phyloP scores from a whole-genome alignment of 352 stramenopile genomes.

The Thraustochytrium sp. region DNA sequence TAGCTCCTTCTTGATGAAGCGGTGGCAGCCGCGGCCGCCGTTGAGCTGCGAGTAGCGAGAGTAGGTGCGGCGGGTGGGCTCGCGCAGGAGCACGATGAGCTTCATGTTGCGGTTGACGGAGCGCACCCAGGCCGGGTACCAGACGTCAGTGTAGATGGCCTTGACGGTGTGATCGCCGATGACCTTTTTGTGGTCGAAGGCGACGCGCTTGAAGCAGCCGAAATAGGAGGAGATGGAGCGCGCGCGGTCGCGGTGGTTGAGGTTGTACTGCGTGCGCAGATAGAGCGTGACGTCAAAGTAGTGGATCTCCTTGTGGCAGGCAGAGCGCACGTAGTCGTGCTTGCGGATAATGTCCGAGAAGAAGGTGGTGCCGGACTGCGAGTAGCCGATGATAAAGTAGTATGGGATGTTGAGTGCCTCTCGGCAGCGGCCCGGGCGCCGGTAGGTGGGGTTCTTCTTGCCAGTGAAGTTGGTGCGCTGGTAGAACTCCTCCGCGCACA shows the following conservation, averaged over 20 bases:
- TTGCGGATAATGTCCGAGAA: constrained; percentile 8
- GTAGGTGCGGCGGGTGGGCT: background rate
- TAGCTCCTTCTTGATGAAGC: background rate
- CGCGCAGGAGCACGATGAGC: background rate
- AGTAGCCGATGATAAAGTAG: constrained; percentile 37
- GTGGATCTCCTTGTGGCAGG: constrained; percentile 15
- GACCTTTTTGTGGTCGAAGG: background rate
- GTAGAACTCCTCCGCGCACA: background rate
- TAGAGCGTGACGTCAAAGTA: constrained; percentile 26
- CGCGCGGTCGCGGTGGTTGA: background rate
- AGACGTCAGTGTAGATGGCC: constrained; percentile 17
- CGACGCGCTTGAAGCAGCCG: background rate
- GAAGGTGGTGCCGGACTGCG: constrained; percentile 5
- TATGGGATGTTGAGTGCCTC: background rate
- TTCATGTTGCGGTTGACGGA: constrained; percentile 23
- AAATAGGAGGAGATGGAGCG: background rate
- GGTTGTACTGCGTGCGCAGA: background rate
- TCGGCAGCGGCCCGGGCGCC: background rate
- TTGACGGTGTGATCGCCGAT: constrained; percentile 35
- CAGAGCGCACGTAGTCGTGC: background rate
- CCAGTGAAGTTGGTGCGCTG: background rate
- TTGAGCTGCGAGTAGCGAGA: background rate
- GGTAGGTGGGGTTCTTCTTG: background rate
- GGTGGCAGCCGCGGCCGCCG: background rate
- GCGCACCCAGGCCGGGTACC: constrained; percentile 24